Conservation (phyloP, 2,329 filamentous ascomycete genomes). For the Colletotrichum sp. region DNA sequence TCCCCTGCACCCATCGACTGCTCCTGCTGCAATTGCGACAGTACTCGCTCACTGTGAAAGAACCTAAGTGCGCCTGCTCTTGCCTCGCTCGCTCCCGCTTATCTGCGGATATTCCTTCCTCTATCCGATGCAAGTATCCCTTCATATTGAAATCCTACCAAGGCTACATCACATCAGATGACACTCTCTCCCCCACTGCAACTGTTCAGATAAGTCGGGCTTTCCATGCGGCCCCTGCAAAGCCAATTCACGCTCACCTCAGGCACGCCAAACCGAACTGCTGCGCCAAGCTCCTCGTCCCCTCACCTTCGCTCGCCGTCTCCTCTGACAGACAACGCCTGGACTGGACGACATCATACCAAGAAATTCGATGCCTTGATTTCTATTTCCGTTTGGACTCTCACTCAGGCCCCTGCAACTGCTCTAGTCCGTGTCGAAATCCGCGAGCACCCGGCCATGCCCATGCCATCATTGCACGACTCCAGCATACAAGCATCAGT, state of each 20-base stretch:
- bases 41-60: background rate
- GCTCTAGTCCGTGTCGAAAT: background rate
- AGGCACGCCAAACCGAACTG: background rate
- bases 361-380: constrained; percentile 4
- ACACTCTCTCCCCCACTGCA: background rate
- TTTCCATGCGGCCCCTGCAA: background rate
- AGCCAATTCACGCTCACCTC: background rate
- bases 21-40: background rate
- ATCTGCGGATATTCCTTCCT: constrained; percentile 1
- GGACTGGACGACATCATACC: constrained; percentile 15
- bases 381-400: background rate
- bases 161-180: constrained; percentile 12
- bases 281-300: background rate
- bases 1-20: background rate
- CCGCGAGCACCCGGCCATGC: background rate
- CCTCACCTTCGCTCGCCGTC: background rate
- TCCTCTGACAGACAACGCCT: background rate
- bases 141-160: background rate
- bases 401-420: background rate
- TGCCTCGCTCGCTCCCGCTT: background rate
- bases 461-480: background rate
- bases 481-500: background rate
- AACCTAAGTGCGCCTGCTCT: background rate
- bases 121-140: background rate
- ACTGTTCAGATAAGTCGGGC: background rate